Conservation (phyloP, 169 alveolate species). For the Amoebophrya sp. region DNA sequence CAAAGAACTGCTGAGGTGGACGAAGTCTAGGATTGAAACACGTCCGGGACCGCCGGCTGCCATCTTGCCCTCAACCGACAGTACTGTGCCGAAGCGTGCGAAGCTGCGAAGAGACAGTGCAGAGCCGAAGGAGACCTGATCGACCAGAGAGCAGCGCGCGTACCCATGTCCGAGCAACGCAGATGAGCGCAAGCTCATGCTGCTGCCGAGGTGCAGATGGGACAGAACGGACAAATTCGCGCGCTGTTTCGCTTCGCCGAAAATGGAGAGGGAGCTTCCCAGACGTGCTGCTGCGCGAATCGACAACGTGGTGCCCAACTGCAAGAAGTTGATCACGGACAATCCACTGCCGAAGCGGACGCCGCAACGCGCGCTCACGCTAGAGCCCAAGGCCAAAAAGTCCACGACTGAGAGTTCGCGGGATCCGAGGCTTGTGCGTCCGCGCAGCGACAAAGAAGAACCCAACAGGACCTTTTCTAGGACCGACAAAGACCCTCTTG, state of each 20-base stretch:
- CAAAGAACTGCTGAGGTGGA: not conserved
- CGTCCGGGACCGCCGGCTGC: not conserved
- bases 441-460: not conserved
- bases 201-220: not conserved
- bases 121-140: not conserved
- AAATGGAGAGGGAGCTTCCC: not conserved
- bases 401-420: not conserved
- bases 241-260: not conserved
- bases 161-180: too few relatives aligned
- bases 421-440: not conserved
- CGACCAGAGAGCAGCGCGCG: not conserved
- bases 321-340: not conserved
- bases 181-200: not conserved
- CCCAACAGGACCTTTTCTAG: not conserved
- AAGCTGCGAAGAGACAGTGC: slow-evolving; percentile 1
- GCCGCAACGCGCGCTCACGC: not conserved
- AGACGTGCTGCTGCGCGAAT: not conserved
- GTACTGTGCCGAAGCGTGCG: not conserved
- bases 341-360: not conserved
- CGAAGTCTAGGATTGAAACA: not conserved
- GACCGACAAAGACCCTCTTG: too few relatives aligned
- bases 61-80: not conserved
- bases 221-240: not conserved
- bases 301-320: not conserved
- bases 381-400: not conserved